Conservation (phyloP, 2,329 filamentous ascomycete genomes). For the Colletotrichum siamense region DNA sequence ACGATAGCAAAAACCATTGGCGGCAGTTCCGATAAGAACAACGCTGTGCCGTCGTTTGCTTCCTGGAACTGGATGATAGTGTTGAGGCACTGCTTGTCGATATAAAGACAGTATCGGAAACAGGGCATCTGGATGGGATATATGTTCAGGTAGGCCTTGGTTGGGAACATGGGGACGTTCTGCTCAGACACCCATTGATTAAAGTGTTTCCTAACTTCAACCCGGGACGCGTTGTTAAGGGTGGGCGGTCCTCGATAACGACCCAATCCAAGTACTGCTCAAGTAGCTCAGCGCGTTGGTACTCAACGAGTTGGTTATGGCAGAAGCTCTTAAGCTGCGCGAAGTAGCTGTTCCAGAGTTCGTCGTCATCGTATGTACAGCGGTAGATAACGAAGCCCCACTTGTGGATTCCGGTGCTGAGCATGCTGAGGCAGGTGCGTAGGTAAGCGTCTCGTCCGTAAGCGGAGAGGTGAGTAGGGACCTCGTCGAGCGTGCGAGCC, state of each 20-base stretch:
- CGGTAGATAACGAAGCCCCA: conserved; percentile 26
- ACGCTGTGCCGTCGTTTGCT: neutral
- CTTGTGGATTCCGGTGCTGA: neutral
- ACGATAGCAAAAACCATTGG: neutral
- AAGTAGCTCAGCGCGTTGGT: neutral
- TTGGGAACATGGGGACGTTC: neutral
- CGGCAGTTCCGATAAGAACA: neutral
- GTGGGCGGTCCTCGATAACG: conserved; percentile 4
- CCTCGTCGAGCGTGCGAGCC: too few relatives aligned
- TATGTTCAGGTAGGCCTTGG: neutral
- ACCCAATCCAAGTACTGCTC: neutral
- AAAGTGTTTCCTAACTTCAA: neutral
- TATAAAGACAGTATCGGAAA: neutral
- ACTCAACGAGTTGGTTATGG: neutral
- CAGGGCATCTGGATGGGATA: neutral
- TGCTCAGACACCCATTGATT: neutral
- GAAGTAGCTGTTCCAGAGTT: conserved; percentile 12
- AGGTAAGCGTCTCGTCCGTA: neutral
- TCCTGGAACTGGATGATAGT: neutral
- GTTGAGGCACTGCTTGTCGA: neutral
- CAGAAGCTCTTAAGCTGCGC: neutral
- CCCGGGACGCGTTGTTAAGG: conserved; percentile 5
- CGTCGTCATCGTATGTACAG: conserved; percentile 23
- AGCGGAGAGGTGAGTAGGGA: too few relatives aligned
- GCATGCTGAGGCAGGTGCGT: neutral